Percentiles rank a stretch among this genome's conserved stretches.
phyloP scores from a whole-genome alignment of 148 eudicot species.

The Vaccinium vitisidaea region DNA sequence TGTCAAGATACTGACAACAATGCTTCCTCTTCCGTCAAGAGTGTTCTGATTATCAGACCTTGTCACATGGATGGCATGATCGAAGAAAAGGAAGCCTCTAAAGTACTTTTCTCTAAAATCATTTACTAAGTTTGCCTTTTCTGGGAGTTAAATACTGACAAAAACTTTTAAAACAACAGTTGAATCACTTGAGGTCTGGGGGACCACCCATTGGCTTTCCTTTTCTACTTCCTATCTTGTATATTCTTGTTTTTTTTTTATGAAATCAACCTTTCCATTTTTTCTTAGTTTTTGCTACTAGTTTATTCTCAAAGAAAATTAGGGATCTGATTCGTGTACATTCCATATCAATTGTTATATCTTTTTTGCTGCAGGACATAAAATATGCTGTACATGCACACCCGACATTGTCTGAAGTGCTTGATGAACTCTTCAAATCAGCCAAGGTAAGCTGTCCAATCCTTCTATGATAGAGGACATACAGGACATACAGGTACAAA shows the following conservation, averaged over 20 bases:
- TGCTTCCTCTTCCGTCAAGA: neutral
- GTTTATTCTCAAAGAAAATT: neutral
- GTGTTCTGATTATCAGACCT: neutral
- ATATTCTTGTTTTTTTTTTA: neutral
- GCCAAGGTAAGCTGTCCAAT: slow-evolving; percentile 62
- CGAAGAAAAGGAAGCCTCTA: neutral
- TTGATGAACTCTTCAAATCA: slow-evolving; percentile 93
- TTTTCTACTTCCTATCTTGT: slow-evolving; percentile 11
- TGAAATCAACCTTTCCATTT: neutral
- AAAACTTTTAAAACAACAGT: neutral
- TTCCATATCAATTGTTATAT: slow-evolving; percentile 2
- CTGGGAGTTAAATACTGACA: neutral
- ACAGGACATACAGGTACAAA: neutral
- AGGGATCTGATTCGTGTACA: neutral
- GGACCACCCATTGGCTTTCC: neutral
- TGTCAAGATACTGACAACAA: neutral
- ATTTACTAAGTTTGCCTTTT: neutral
- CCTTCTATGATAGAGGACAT: neutral
- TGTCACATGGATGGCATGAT: neutral
- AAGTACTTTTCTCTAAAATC: neutral
- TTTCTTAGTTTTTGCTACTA: neutral
- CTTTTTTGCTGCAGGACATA: slow-evolving; percentile 61
- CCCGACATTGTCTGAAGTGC: slow-evolving; percentile 97
- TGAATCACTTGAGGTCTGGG: neutral
- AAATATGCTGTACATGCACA: slow-evolving; percentile 96